A percentile compares a stretch with the other conserved stretches of the same genome.
These are phyloP conservation scores for Phanerodontia chrysosporium DNA, from an alignment of 768 basidiomycete species.

Conservation along the genomic window DNA sequence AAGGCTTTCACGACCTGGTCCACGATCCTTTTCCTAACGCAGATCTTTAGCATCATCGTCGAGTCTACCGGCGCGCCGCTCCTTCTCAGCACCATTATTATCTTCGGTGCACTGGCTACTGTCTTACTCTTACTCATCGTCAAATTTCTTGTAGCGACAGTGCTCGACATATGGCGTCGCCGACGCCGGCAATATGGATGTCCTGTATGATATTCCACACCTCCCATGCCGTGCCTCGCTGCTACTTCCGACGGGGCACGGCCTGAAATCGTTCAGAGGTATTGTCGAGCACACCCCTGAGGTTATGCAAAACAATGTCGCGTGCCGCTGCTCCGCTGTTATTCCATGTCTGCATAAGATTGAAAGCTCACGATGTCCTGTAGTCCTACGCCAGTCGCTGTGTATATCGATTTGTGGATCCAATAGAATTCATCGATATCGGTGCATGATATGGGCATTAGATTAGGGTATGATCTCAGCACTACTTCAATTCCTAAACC, in stretches of 20 bases:
- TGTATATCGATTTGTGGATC: not conserved
- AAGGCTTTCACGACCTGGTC: constrained; percentile 18
- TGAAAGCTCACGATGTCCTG: too few species aligned
- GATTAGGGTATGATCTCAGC: not conserved
- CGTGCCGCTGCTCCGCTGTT: too few species aligned
- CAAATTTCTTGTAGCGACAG: not conserved
- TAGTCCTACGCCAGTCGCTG: not conserved
- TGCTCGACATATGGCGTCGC: not conserved
- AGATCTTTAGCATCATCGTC: constrained; percentile 12
- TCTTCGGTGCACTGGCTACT: not conserved
- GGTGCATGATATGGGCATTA: not conserved
- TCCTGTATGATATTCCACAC: not conserved
- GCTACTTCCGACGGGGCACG: not conserved
- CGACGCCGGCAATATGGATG: not conserved
- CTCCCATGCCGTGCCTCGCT: not conserved
- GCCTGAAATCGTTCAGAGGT: not conserved
- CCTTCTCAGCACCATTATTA: constrained; percentile 2
- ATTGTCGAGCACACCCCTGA: not conserved
- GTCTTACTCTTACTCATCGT: not conserved
- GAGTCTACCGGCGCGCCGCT: constrained; percentile 3
- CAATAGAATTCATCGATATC: not conserved
- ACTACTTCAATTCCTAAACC: constrained; percentile 27
- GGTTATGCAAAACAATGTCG: not conserved
- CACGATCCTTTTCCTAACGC: constrained; percentile 8
- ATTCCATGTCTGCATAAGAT: too few species aligned